These are phyloP conservation scores for Rhizoclosmatium sp. DNA, from an alignment of 192 early-diverging fungal species.

Conservation along the genomic window DNA sequence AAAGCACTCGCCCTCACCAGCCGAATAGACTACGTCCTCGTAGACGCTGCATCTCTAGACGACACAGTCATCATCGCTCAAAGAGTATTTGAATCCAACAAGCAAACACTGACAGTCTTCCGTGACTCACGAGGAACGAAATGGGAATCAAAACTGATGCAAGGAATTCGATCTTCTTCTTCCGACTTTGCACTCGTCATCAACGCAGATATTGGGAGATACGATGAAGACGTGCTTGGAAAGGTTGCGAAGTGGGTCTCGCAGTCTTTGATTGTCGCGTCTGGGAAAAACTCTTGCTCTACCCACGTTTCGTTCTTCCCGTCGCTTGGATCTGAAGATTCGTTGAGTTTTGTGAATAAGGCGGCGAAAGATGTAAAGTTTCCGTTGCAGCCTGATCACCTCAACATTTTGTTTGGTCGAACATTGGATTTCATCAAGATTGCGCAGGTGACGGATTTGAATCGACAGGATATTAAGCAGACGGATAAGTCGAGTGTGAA, in stretches of 20 bases:
- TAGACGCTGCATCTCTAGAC: background rate
- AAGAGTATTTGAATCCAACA: background rate
- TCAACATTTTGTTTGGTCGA: background rate
- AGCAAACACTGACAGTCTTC: background rate
- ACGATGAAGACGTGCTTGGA: too few relatives aligned
- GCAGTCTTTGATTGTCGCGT: too few relatives aligned
- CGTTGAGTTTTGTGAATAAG: background rate
- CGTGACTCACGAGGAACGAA: background rate
- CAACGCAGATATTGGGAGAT: background rate
- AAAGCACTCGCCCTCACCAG: background rate
- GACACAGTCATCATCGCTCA: background rate
- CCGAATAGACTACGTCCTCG: background rate
- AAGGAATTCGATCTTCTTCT: background rate
- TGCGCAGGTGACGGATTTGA: background rate
- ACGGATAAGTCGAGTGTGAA: background rate
- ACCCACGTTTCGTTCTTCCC: too few relatives aligned
- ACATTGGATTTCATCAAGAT: background rate
- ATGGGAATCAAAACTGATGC: background rate
- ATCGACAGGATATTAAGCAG: too few relatives aligned
- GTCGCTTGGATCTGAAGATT: too few relatives aligned
- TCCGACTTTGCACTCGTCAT: background rate
- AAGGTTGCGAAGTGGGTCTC: too few relatives aligned
- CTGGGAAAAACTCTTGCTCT: too few relatives aligned
- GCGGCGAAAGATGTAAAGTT: background rate
- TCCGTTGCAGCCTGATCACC: background rate